phyloP scores from a whole-genome alignment of 495 filamentous ascomycete genomes.

The Parathielavia hyrcaniae region DNA sequence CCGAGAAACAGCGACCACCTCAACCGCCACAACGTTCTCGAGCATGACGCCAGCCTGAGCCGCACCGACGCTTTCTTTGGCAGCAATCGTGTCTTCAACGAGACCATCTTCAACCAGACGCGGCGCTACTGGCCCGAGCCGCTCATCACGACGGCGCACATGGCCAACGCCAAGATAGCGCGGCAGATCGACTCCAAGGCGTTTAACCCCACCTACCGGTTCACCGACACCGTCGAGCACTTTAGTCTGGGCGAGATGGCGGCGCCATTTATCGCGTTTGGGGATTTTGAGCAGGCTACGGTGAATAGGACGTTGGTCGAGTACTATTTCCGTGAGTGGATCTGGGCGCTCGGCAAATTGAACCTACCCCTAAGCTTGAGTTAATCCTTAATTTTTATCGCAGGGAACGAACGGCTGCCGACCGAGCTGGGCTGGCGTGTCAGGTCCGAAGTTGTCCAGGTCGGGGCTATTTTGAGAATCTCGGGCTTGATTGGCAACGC shows the following conservation, averaged over 20 bases:
- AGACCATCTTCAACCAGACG: slow-evolving; percentile 6
- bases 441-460: not conserved
- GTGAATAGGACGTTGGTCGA: slow-evolving; percentile 1
- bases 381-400: not conserved
- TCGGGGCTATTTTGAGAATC: not conserved
- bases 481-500: slow-evolving; percentile 5
- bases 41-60: slow-evolving; percentile 4
- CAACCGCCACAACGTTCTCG: slow-evolving; percentile 4
- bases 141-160: not conserved
- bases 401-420: slow-evolving; percentile 2
- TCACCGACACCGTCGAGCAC: not conserved
- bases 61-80: not conserved
- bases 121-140: slow-evolving; percentile 5
- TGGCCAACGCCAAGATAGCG: slow-evolving; percentile 4
- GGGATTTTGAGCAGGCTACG: not conserved
- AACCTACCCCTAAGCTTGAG: not conserved
- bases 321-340: slow-evolving; percentile 1
- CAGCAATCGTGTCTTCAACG: slow-evolving; percentile 5
- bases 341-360: not conserved
- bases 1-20: not conserved
- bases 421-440: not conserved
- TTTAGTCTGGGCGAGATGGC: slow-evolving; percentile 7
- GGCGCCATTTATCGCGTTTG: not conserved
- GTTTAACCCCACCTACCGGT: not conserved
- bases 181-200: slow-evolving; percentile 4